Percentiles rank a stretch among this genome's conserved stretches.
These are phyloP conservation scores for Spathaspora arborariae DNA, from an alignment of 805 yeast species.

Conservation along the genomic window DNA sequence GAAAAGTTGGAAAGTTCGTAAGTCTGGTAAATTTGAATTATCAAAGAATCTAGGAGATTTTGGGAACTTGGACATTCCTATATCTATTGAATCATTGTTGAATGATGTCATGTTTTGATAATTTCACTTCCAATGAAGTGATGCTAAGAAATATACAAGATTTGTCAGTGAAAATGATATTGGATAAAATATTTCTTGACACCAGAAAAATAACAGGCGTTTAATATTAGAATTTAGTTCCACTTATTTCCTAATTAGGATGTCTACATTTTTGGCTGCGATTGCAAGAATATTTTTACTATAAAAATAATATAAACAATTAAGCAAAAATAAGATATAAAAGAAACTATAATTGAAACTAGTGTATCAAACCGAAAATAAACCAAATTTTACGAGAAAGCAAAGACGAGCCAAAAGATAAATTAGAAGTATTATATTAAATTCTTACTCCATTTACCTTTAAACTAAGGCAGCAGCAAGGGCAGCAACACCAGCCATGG, in stretches of 20 bases:
- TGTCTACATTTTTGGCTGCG: constrained; percentile 41
- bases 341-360: too few relatives aligned
- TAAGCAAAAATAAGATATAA: too few relatives aligned
- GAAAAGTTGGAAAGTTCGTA: constrained; percentile 15
- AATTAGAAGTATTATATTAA: background rate
- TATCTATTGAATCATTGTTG: constrained; percentile 1
- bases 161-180: too few relatives aligned
- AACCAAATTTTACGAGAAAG: too few relatives aligned
- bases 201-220: background rate
- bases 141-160: too few relatives aligned
- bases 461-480: constrained; percentile 25
- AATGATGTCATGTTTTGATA: background rate
- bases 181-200: too few relatives aligned
- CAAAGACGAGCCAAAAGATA: too few relatives aligned
- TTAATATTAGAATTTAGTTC: background rate
- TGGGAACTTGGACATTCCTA: constrained; percentile 16
- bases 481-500: constrained; percentile 24
- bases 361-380: too few relatives aligned
- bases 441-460: constrained; percentile 3
- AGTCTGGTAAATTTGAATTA: constrained; percentile 20
- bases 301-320: too few relatives aligned
- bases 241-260: constrained; percentile 31
- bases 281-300: too few relatives aligned
- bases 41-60: constrained; percentile 23
- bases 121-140: background rate